These are phyloP conservation scores for Myriosclerotinia duriaeana DNA, from an alignment of 2,329 filamentous ascomycete species.

Conservation along the genomic window DNA sequence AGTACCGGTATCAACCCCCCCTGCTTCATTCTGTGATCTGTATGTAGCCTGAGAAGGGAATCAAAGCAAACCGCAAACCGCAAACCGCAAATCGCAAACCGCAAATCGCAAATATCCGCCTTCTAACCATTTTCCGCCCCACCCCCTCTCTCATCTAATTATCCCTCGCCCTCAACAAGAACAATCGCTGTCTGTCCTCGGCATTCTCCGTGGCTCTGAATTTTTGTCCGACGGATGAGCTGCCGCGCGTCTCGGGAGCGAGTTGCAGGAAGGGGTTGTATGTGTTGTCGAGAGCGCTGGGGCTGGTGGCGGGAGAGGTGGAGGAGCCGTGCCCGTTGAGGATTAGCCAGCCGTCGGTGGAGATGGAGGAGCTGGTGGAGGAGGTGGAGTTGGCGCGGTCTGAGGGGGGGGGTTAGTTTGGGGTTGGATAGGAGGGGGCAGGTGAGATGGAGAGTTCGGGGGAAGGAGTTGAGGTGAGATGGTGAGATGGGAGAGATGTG, in stretches of 20 bases:
- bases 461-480: neutral
- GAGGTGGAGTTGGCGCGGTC: slow-evolving; percentile 21
- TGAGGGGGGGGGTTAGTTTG: slow-evolving; percentile 9
- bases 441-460: neutral
- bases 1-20: neutral
- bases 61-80: neutral
- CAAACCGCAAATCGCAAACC: too few species aligned
- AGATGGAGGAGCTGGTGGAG: slow-evolving; percentile 9
- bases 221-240: neutral
- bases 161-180: slow-evolving; percentile 20
- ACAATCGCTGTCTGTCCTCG: slow-evolving; percentile 21
- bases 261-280: slow-evolving; percentile 22
- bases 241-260: slow-evolving; percentile 13
- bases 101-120: neutral
- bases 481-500: neutral
- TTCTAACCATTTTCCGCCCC: neutral
- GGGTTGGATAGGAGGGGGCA: neutral
- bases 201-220: slow-evolving; percentile 14
- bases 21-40: too few species aligned
- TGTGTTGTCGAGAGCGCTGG: neutral
- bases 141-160: slow-evolving; percentile 4
- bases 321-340: slow-evolving; percentile 9
- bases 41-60: neutral
- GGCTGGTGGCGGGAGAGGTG: slow-evolving; percentile 10
- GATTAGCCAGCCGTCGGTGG: slow-evolving; percentile 17